Evolutionary conservation across 1,284 basidiomycete species (phyloP), one percentile per base, ranked within the genome.

Genomic region (Microbotryum intermedium): DNA sequence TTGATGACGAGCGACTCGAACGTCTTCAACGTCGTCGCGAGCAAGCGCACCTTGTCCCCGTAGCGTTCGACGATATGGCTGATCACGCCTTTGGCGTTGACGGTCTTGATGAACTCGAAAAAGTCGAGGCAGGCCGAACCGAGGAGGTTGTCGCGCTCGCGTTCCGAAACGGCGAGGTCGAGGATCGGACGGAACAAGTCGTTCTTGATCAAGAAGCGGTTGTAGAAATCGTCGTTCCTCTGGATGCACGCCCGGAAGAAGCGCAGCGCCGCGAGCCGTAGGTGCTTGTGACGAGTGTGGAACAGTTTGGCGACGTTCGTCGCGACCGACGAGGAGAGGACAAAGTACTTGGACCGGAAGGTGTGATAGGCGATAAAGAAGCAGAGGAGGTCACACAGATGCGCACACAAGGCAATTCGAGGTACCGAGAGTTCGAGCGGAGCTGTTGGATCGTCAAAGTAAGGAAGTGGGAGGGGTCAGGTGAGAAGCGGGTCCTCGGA

Each of bases 121-220:
- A 90, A 88, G 73, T 98, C 94, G 71, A 95, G 85, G 77, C 90
- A 97, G 21, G 93, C 89, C 66, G 91, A 93, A 70, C 86, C 88
- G 50, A 98, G 79, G 66, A 99, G 81, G 74, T 94, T 98, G 76
- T 98, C 94, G 60, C 88, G 81, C 50, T 80, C 79, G 30, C 86
- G 86, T 75, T 97, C 94, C 54, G 82, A 81, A 42, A 87, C 74
- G 29, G 90, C 86, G 59, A 97, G 77, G 58, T 88, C 84, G 55
- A 97, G 76, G 61, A 97, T 84, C 7, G 90, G 87, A 64, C 83
- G 82, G 63, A 95, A 79, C 23, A 92, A 77, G 69, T 92, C 88
- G 65, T 88, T 81, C 78, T 93, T 93, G 74, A 87, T 82, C 53
- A 97, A 79, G 72, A 91, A 86, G 45, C 82, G 82, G 70, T 88